These are phyloP conservation scores for Candida sp. DNA, from an alignment of 1,139 yeast species.

Conservation along the genomic window DNA sequence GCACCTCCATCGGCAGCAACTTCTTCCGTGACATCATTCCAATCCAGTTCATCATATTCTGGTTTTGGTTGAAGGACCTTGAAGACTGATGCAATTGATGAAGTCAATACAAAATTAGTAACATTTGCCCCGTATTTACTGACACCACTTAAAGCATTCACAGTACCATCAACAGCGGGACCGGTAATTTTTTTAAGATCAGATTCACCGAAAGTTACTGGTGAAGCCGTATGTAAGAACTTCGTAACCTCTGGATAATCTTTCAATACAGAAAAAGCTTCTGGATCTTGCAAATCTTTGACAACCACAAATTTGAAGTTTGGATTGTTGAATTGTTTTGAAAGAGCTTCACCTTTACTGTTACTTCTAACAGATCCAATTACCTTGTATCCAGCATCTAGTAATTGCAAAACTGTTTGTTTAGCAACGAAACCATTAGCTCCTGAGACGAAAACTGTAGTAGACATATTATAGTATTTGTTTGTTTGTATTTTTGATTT, in stretches of 20 bases:
- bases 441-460: conserved; percentile 26
- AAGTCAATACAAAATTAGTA: conserved; percentile 17
- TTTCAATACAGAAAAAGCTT: conserved; percentile 48
- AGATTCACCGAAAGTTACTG: conserved; percentile 24
- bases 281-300: conserved; percentile 40
- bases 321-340: conserved; percentile 4
- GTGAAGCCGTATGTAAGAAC: conserved; percentile 46
- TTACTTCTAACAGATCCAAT: conserved; percentile 57
- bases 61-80: conserved; percentile 10
- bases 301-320: conserved; percentile 45
- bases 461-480: no score
- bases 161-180: conserved; percentile 33
- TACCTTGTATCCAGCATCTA: conserved; percentile 42
- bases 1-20: background rate
- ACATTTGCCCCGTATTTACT: conserved; percentile 18
- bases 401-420: conserved; percentile 22
- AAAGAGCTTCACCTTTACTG: conserved; percentile 42
- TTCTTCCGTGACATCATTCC: background rate
- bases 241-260: conserved; percentile 44
- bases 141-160: conserved; percentile 21
- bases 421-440: conserved; percentile 37
- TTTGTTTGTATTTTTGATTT: no score
- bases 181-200: conserved; percentile 22
- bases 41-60: background rate
- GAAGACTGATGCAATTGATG: conserved; percentile 17